Percentiles rank a stretch among this genome's conserved stretches.
Conservation (phyloP, 2,329 filamentous ascomycete genomes). For the Claviceps digitariae region DNA sequence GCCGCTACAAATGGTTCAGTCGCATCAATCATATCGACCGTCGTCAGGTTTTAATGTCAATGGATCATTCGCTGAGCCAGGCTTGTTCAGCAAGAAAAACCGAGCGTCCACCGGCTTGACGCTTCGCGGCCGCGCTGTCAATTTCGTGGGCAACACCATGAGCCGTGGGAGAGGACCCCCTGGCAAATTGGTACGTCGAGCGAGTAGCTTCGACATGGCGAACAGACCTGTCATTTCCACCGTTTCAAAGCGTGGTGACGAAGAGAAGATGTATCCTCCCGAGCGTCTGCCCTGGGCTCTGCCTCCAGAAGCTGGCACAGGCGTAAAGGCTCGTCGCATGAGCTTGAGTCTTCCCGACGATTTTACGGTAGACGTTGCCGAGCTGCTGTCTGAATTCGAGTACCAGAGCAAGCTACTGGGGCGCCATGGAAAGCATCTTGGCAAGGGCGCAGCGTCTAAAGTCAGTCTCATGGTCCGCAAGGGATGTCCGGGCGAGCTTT, state of each 20-base stretch:
- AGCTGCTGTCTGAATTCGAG: slow-evolving; percentile 53
- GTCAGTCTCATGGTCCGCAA: slow-evolving; percentile 70
- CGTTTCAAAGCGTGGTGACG: slow-evolving; percentile 9
- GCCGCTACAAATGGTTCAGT: slow-evolving; percentile 27
- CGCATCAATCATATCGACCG: slow-evolving; percentile 8
- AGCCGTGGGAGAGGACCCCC: slow-evolving; percentile 13
- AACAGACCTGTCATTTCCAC: slow-evolving; percentile 16
- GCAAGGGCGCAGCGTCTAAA: slow-evolving; percentile 70
- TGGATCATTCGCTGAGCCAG: slow-evolving; percentile 25
- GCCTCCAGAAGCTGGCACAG: slow-evolving; percentile 55
- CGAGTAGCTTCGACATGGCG: slow-evolving; percentile 35
- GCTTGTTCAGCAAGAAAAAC: slow-evolving; percentile 37
- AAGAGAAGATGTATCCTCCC: slow-evolving; percentile 19
- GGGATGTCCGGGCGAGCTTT: slow-evolving; percentile 50
- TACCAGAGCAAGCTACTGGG: slow-evolving; percentile 58
- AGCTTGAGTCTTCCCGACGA: slow-evolving; percentile 62
- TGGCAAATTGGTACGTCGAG: slow-evolving; percentile 18
- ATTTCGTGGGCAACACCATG: slow-evolving; percentile 26
- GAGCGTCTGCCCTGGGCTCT: slow-evolving; percentile 43
- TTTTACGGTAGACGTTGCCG: slow-evolving; percentile 56
- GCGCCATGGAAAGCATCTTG: slow-evolving; percentile 60
- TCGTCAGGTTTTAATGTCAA: slow-evolving; percentile 8
- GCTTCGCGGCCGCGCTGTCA: slow-evolving; percentile 33
- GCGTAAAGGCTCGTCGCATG: slow-evolving; percentile 65
- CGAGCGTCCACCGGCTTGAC: slow-evolving; percentile 37